Percentiles rank a stretch among this genome's conserved stretches.
Conservation (phyloP, 2,329 filamentous ascomycete species). For the Xylariaceae sp. region DNA sequence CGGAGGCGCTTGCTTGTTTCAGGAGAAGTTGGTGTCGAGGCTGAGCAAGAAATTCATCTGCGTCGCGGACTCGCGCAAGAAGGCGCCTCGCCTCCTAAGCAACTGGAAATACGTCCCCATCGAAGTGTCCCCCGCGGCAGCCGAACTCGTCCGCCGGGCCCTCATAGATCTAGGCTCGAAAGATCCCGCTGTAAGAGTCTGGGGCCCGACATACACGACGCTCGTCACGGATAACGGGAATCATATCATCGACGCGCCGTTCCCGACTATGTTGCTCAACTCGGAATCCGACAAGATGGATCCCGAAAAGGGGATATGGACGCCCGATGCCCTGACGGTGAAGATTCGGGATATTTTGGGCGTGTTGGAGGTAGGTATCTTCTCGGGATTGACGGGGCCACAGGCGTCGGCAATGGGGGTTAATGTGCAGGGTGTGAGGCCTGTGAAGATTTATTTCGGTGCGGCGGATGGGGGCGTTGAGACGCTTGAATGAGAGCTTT, state of each 20-base stretch:
- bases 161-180: slow-evolving; percentile 70
- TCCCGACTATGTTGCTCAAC: slow-evolving; percentile 63
- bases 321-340: slow-evolving; percentile 69
- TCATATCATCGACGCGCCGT: slow-evolving; percentile 90
- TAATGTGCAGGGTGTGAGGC: slow-evolving; percentile 83
- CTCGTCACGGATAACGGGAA: slow-evolving; percentile 84
- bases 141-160: slow-evolving; percentile 69
- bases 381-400: slow-evolving; percentile 74
- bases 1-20: slow-evolving; percentile 93
- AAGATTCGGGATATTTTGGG: slow-evolving; percentile 78
- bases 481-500: slow-evolving; percentile 23
- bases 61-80: slow-evolving; percentile 89
- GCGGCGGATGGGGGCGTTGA: slow-evolving; percentile 72
- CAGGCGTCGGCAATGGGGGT: slow-evolving; percentile 53
- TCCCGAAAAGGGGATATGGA: slow-evolving; percentile 68
- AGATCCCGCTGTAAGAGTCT: slow-evolving; percentile 67
- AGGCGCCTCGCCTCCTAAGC: slow-evolving; percentile 68
- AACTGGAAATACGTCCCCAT: slow-evolving; percentile 85
- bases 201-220: slow-evolving; percentile 72
- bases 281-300: slow-evolving; percentile 42
- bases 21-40: slow-evolving; percentile 92
- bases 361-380: slow-evolving; percentile 88
- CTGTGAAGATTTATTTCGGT: slow-evolving; percentile 91
- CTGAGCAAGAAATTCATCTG: slow-evolving; percentile 82
- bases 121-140: slow-evolving; percentile 84